phyloP scores from a whole-genome alignment of 2,329 filamentous ascomycete genomes.

The Colletotrichum lupini region DNA sequence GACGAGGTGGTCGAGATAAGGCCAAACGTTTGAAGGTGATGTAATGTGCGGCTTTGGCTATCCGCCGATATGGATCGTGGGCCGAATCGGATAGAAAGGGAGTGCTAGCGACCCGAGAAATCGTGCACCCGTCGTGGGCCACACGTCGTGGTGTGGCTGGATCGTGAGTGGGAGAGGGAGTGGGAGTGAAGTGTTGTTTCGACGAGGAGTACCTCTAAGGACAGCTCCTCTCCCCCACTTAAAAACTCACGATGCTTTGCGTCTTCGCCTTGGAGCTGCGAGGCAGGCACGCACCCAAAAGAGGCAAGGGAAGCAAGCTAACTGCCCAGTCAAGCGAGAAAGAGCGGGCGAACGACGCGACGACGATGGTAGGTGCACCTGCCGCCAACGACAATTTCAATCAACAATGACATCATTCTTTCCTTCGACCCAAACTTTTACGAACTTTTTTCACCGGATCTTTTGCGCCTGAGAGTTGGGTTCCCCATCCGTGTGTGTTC shows the following conservation, averaged over 20 bases:
- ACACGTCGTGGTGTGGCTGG: slow-evolving; percentile 1
- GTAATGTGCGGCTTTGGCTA: neutral
- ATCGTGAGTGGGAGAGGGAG: neutral
- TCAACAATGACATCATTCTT: slow-evolving; percentile 31
- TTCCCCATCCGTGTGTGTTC: slow-evolving; percentile 18
- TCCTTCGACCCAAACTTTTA: neutral
- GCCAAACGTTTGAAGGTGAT: neutral
- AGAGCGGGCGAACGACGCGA: neutral
- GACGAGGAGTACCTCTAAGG: neutral
- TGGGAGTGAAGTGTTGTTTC: neutral
- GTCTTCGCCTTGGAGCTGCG: slow-evolving; percentile 1
- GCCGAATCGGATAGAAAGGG: neutral
- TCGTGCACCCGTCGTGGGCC: neutral
- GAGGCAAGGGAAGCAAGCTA: slow-evolving; percentile 1
- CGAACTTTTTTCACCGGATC: neutral
- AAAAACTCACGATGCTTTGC: slow-evolving; percentile 24
- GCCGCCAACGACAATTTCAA: slow-evolving; percentile 5
- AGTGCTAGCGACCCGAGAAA: neutral
- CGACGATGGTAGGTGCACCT: slow-evolving; percentile 23
- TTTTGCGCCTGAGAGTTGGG: neutral
- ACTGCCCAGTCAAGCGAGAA: slow-evolving; percentile 13
- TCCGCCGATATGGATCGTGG: neutral
- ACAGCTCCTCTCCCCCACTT: neutral
- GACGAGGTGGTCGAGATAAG: slow-evolving; percentile 9
- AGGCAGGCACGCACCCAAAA: slow-evolving; percentile 24